Percentiles rank a stretch among this genome's conserved stretches.
phyloP scores from a whole-genome alignment of 2,329 filamentous ascomycete species.

The Saccharata proteae region DNA sequence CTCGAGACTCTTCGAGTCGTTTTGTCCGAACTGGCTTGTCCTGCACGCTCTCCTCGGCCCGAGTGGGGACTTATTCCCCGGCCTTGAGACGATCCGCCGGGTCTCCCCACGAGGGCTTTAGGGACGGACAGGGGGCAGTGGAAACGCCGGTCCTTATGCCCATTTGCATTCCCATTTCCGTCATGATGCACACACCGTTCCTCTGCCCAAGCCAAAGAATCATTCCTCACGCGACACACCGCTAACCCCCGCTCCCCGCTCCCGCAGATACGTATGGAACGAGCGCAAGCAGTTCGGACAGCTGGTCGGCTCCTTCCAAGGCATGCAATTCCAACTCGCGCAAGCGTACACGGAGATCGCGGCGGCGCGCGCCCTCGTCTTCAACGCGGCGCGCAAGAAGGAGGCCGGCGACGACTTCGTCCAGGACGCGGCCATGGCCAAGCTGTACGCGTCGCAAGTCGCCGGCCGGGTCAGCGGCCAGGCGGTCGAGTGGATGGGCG shows the following conservation, averaged over 20 bases:
- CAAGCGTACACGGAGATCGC: slow-evolving; percentile 91
- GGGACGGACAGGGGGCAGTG: too few relatives aligned
- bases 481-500: slow-evolving; percentile 98
- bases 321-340: slow-evolving; percentile 97
- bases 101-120: too few relatives aligned
- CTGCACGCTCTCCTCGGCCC: too few relatives aligned
- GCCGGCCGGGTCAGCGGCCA: slow-evolving; percentile 73
- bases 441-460: slow-evolving; percentile 87
- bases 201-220: too few relatives aligned
- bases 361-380: slow-evolving; percentile 83
- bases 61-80: too few relatives aligned
- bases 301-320: slow-evolving; percentile 91
- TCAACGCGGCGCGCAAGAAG: slow-evolving; percentile 95
- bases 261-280: slow-evolving; percentile 78
- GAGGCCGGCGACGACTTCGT: slow-evolving; percentile 95
- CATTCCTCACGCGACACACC: too few relatives aligned
- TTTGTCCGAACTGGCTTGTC: too few relatives aligned
- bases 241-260: not conserved
- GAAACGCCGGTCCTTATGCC: too few relatives aligned
- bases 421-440: slow-evolving; percentile 93
- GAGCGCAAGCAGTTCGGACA: slow-evolving; percentile 94
- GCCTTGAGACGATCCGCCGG: too few relatives aligned
- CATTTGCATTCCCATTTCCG: too few relatives aligned
- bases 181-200: too few relatives aligned
- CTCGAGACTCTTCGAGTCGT: too few relatives aligned